These are phyloP conservation scores for Alliaria petiolata DNA, from an alignment of 345 rosid species.

Conservation along the genomic window DNA sequence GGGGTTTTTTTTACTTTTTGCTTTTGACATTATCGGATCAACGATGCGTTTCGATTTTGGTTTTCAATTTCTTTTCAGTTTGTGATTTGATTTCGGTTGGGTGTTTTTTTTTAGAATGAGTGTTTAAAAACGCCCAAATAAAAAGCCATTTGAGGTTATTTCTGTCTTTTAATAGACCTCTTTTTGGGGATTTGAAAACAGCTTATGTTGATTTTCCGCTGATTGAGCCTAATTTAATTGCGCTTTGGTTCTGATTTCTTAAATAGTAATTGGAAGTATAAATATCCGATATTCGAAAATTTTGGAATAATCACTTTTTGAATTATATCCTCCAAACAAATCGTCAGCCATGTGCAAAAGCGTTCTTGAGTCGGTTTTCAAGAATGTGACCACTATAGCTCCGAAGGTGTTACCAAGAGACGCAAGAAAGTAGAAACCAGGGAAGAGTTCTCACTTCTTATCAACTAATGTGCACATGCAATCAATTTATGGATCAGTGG, in stretches of 20 bases:
- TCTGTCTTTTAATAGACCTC: constrained; percentile 9
- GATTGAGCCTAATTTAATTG: neutral
- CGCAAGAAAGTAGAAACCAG: neutral
- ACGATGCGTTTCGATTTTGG: neutral
- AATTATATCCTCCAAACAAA: no score
- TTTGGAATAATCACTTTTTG: neutral
- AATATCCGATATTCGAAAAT: no score
- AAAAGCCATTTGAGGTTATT: constrained; percentile 18
- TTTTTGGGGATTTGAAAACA: no score
- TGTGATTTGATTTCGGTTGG: constrained; percentile 22
- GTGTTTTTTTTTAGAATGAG: constrained; percentile 3
- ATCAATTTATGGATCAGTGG: neutral
- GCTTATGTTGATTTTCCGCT: no score
- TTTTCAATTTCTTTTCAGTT: neutral
- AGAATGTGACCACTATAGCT: neutral
- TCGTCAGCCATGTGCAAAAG: no score
- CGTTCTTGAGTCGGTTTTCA: neutral
- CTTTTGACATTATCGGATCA: constrained; percentile 6
- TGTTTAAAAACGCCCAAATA: constrained; percentile 20
- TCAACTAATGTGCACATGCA: neutral
- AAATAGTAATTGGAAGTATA: no score
- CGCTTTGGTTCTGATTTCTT: no score
- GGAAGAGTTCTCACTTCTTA: neutral
- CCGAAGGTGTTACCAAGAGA: no score
- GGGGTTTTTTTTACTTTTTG: constrained; percentile 5